phyloP scores from a whole-genome alignment of 257 asterid species.

The Fraxinus quadrangulata region DNA sequence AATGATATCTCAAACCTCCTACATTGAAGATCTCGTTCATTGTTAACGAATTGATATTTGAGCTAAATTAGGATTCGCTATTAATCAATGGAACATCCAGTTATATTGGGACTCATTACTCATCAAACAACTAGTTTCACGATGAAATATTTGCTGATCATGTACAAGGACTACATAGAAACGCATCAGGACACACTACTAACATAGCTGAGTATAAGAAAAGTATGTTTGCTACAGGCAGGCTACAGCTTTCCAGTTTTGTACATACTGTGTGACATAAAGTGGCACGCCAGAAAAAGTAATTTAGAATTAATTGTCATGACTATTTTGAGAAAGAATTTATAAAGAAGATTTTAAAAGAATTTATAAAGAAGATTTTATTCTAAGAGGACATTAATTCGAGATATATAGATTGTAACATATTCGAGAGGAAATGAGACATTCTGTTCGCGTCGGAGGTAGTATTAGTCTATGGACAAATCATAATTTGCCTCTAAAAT shows the following conservation, averaged over 20 bases:
- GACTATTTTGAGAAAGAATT: not conserved
- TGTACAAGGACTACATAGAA: not conserved
- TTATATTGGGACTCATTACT: not conserved
- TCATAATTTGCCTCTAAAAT: slow-evolving; percentile 2
- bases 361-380: not conserved
- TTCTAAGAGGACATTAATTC: not conserved
- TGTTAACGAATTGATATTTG: not conserved
- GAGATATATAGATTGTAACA: not conserved
- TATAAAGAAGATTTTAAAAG: not conserved
- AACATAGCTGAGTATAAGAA: not conserved
- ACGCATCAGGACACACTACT: not conserved
- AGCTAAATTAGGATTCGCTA: not conserved
- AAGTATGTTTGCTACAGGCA: not conserved
- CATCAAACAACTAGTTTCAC: not conserved
- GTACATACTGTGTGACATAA: not conserved
- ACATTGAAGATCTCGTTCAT: too few relatives aligned
- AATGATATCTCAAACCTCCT: too few relatives aligned
- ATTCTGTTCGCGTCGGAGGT: not conserved
- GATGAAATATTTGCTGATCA: not conserved
- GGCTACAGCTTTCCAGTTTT: not conserved
- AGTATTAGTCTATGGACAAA: not conserved
- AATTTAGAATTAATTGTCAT: not conserved
- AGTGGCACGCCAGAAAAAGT: not conserved
- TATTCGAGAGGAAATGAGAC: not conserved
- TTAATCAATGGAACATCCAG: not conserved